A percentile compares a stretch with the other conserved stretches of the same genome.
phyloP scores from a whole-genome alignment of 148 eudicot genomes.

The Camellia japonica region DNA sequence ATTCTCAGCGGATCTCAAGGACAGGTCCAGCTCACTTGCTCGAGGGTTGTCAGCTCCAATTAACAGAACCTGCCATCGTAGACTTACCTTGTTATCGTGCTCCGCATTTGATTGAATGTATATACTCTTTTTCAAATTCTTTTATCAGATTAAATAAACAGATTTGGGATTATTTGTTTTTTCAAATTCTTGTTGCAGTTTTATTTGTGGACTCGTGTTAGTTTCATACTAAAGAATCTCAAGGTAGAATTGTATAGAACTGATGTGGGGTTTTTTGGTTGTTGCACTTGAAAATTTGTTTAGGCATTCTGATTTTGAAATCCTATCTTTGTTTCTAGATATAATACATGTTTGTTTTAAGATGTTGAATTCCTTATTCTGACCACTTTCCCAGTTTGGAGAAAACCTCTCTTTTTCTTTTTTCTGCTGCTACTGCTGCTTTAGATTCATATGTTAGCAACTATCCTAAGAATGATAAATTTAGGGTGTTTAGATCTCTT shows the following conservation, averaged over 20 bases:
- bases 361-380: no score
- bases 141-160: neutral
- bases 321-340: no score
- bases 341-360: no score
- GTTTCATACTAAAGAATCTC: neutral
- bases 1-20: slow-evolving; percentile 29
- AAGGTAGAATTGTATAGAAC: neutral
- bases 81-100: neutral
- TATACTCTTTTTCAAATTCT: neutral
- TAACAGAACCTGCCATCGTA: neutral
- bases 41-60: slow-evolving; percentile 11
- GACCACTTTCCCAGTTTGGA: no score
- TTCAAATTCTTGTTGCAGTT: neutral
- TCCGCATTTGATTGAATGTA: no score
- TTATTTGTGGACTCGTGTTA: neutral
- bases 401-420: no score
- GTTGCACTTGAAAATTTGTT: neutral
- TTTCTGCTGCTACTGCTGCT: no score
- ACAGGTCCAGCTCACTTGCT: slow-evolving; percentile 33
- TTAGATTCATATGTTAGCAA: no score
- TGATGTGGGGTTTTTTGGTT: neutral
- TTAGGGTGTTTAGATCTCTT: no score
- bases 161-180: neutral
- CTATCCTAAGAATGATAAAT: no score
- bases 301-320: neutral